Conservation (phyloP, 176 grass and related monocot species). For the Cenchrus americanus region DNA sequence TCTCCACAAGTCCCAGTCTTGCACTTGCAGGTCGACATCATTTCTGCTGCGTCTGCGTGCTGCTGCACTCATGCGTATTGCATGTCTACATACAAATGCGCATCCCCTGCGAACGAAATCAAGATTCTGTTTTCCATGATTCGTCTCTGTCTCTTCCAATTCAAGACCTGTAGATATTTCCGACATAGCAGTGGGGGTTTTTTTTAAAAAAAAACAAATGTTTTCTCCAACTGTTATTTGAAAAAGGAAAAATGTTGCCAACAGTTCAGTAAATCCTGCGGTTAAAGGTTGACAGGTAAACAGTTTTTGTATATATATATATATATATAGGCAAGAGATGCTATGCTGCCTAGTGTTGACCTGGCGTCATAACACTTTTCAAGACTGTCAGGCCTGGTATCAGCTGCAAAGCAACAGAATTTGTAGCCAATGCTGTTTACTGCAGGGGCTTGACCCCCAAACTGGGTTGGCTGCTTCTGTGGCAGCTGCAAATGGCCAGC, state of each 20-base stretch:
- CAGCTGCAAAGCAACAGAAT: background rate
- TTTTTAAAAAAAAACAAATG: too few relatives aligned
- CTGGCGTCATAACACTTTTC: background rate
- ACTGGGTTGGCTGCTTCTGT: background rate
- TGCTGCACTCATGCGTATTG: background rate
- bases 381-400: background rate
- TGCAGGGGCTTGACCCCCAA: background rate
- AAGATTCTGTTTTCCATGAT: conserved; percentile 14
- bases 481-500: conserved; percentile 22
- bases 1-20: background rate
- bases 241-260: background rate
- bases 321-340: background rate
- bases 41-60: conserved; percentile 12
- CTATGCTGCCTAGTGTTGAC: background rate
- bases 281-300: background rate
- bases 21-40: background rate
- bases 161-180: background rate
- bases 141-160: conserved; percentile 9
- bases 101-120: background rate
- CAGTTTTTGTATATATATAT: background rate
- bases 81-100: conserved; percentile 12
- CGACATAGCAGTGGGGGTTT: too few relatives aligned
- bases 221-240: background rate
- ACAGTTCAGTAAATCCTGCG: background rate
- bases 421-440: background rate